Percentiles rank a stretch among this genome's conserved stretches.
Conservation (phyloP, 2,329 filamentous ascomycete genomes). For the Dissoconium aciculare region DNA sequence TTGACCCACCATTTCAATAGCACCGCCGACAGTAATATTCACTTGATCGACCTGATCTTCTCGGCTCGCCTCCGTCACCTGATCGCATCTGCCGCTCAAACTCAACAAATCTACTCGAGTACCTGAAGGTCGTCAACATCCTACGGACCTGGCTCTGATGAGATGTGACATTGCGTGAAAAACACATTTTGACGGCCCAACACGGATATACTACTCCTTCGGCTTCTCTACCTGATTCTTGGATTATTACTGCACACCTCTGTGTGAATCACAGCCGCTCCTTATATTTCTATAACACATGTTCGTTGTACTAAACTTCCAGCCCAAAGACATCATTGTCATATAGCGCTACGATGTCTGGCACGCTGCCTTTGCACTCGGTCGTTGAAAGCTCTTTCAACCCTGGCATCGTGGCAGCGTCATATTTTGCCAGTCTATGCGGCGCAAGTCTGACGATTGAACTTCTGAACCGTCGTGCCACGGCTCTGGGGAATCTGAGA, state of each 20-base stretch:
- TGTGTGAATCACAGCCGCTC: neutral
- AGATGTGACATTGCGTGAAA: too few relatives aligned
- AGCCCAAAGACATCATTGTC: neutral
- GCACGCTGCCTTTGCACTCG: too few relatives aligned
- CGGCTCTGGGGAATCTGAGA: constrained; percentile 17
- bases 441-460: constrained; percentile 70
- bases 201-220: too few relatives aligned
- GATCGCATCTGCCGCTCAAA: too few relatives aligned
- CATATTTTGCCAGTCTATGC: constrained; percentile 54
- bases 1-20: too few relatives aligned
- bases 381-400: constrained; percentile 28
- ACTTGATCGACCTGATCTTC: too few relatives aligned
- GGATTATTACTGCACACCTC: neutral
- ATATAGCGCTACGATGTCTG: constrained; percentile 1
- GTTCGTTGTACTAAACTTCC: neutral
- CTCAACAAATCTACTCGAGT: too few relatives aligned
- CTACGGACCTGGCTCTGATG: too few relatives aligned
- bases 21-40: too few relatives aligned
- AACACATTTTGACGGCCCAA: too few relatives aligned
- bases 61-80: too few relatives aligned
- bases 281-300: neutral
- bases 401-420: constrained; percentile 52
- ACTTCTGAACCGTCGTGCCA: constrained; percentile 49
- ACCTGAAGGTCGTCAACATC: too few relatives aligned
- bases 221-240: constrained; percentile 1